phyloP scores from a whole-genome alignment of 768 basidiomycete species.

The Termitomyces sp. region DNA sequence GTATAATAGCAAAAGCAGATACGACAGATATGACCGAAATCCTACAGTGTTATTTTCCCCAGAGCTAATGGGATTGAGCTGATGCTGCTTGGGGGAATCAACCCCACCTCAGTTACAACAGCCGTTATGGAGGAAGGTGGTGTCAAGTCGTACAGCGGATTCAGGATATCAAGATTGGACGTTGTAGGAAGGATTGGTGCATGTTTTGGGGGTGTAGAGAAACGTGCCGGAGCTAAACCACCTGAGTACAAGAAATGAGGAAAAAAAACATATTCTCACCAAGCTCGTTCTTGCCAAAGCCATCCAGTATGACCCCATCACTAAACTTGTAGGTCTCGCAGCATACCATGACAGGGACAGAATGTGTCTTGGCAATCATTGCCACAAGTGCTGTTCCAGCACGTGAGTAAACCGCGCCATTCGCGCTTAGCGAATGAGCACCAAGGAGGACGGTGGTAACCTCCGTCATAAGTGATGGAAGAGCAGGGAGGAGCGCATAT shows the following conservation, averaged over 20 bases:
- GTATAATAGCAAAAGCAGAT: slow-evolving; percentile 4
- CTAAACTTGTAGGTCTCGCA: slow-evolving; percentile 99
- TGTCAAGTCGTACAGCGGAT: slow-evolving; percentile 91
- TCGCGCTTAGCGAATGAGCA: slow-evolving; percentile 90
- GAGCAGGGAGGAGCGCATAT: slow-evolving; percentile 85
- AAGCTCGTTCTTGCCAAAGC: slow-evolving; percentile 93
- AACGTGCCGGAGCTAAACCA: slow-evolving; percentile 28
- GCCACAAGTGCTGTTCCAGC: slow-evolving; percentile 95
- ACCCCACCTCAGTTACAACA: slow-evolving; percentile 94
- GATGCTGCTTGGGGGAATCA: slow-evolving; percentile 91
- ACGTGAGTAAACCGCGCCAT: slow-evolving; percentile 90
- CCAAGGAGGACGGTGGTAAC: slow-evolving; percentile 85
- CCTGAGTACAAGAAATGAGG: background rate
- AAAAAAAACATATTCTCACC: slow-evolving; percentile 41
- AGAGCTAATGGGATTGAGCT: slow-evolving; percentile 76
- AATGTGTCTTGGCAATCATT: slow-evolving; percentile 88
- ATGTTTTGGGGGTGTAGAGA: slow-evolving; percentile 22
- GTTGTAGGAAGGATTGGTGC: slow-evolving; percentile 22
- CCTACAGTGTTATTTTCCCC: slow-evolving; percentile 39
- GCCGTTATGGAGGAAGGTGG: slow-evolving; percentile 90
- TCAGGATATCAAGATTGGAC: slow-evolving; percentile 68
- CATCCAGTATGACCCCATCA: slow-evolving; percentile 87
- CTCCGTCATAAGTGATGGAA: slow-evolving; percentile 74
- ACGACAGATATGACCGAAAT: background rate
- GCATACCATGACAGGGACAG: slow-evolving; percentile 92